Percentiles rank a stretch among this genome's conserved stretches.
These are phyloP conservation scores for Lotus japonicus DNA, from an alignment of 306 rosid species.

Conservation along the genomic window DNA sequence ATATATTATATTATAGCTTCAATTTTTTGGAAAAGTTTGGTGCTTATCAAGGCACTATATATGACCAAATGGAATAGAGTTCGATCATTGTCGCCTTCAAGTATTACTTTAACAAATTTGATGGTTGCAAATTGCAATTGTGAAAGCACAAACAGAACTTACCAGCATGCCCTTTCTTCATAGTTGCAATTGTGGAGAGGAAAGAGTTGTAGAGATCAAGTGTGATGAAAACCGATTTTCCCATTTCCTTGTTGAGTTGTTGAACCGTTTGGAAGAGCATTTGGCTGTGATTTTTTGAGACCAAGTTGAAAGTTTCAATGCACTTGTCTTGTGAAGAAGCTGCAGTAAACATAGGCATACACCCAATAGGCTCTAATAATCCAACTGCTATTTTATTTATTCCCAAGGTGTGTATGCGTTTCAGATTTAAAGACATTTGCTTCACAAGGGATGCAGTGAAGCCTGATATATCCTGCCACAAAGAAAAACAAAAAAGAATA, in stretches of 20 bases:
- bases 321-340: neutral
- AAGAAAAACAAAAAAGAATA: neutral
- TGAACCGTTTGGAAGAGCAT: slow-evolving; percentile 16
- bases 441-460: slow-evolving; percentile 23
- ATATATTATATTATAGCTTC: no score
- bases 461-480: slow-evolving; percentile 21
- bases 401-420: slow-evolving; percentile 34
- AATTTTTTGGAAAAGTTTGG: no score
- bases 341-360: slow-evolving; percentile 6
- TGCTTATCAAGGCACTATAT: no score
- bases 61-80: no score
- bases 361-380: slow-evolving; percentile 45
- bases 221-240: slow-evolving; percentile 12
- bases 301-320: neutral
- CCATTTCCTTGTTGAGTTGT: slow-evolving; percentile 16
- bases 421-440: slow-evolving; percentile 28
- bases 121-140: no score
- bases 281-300: slow-evolving; percentile 34
- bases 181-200: slow-evolving; percentile 5
- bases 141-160: no score
- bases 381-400: slow-evolving; percentile 33
- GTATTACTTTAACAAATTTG: no score
- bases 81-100: no score
- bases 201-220: slow-evolving; percentile 37
- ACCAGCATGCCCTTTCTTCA: slow-evolving; percentile 9